Conservation (phyloP, 495 filamentous ascomycete genomes). For the Penicillium soppii region DNA sequence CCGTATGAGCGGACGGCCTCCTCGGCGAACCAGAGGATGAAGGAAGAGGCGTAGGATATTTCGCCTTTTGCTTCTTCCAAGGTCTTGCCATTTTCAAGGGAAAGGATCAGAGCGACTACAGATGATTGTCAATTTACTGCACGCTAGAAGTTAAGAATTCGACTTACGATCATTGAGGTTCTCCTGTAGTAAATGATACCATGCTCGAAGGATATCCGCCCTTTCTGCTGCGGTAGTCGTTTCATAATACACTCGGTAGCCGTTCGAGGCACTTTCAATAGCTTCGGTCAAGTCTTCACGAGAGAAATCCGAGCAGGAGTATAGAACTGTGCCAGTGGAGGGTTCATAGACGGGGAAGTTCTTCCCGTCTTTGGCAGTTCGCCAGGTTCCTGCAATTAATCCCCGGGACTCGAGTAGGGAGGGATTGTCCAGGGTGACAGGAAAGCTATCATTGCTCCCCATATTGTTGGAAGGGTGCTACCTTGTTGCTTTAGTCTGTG, state of each 20-base stretch:
- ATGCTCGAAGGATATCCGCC: neutral
- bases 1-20: constrained; percentile 63
- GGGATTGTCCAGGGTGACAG: neutral
- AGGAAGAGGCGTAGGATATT: constrained; percentile 60
- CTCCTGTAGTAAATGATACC: neutral
- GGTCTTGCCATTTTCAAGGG: constrained; percentile 71
- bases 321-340: neutral
- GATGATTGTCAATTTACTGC: too few relatives aligned
- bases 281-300: neutral
- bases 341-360: neutral
- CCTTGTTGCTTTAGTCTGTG: too few relatives aligned
- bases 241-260: neutral
- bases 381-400: neutral
- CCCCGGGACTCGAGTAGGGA: neutral
- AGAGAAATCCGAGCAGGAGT: neutral
- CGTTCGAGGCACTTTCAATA: neutral
- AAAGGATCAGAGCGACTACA: too few relatives aligned
- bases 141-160: too few relatives aligned
- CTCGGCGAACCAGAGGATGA: constrained; percentile 67
- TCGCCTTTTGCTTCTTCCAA: constrained; percentile 60
- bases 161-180: too few relatives aligned
- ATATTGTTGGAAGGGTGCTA: too few relatives aligned
- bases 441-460: too few relatives aligned
- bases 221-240: neutral
- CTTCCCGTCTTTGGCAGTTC: neutral